Evolutionary conservation across 2,329 filamentous ascomycete species (phyloP).

Genomic region (Trichoderma citrinoviride): DNA sequence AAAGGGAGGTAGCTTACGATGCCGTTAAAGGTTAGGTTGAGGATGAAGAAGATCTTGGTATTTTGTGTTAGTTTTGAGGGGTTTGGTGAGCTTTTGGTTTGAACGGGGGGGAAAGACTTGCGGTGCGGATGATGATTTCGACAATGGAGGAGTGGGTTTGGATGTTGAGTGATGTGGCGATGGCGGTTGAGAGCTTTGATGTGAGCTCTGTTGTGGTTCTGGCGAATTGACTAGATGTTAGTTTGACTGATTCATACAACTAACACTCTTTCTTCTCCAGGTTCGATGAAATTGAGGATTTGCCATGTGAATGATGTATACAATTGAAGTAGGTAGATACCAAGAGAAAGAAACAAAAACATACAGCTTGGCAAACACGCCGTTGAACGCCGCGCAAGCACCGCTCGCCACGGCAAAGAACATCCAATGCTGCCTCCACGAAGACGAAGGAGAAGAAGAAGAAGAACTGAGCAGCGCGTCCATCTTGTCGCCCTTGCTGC

Average conservation of each 20-base stretch:
- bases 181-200: constrained; percentile 43
- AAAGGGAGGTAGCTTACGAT: constrained; percentile 51
- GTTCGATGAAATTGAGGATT: no score
- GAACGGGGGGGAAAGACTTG: constrained; percentile 34
- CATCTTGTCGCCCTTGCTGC: neutral
- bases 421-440: constrained; percentile 49
- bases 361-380: constrained; percentile 79
- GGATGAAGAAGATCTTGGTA: constrained; percentile 66
- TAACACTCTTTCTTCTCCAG: neutral
- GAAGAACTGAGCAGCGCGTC: neutral
- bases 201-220: constrained; percentile 59
- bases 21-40: constrained; percentile 73
- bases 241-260: neutral
- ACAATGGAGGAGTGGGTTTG: constrained; percentile 41
- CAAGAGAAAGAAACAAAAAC: constrained; percentile 32
- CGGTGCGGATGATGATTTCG: constrained; percentile 49
- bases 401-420: constrained; percentile 70
- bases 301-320: neutral
- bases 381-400: constrained; percentile 76
- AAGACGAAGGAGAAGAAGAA: neutral
- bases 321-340: neutral
- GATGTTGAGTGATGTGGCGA: constrained; percentile 47
- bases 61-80: neutral
- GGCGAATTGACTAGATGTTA: no score
- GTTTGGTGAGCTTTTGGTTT: neutral